Evolutionary conservation across 2,329 filamentous ascomycete genomes (phyloP), one percentile per base, ranked within the genome.

Genomic region (Trichoderma atrobrunneum): DNA sequence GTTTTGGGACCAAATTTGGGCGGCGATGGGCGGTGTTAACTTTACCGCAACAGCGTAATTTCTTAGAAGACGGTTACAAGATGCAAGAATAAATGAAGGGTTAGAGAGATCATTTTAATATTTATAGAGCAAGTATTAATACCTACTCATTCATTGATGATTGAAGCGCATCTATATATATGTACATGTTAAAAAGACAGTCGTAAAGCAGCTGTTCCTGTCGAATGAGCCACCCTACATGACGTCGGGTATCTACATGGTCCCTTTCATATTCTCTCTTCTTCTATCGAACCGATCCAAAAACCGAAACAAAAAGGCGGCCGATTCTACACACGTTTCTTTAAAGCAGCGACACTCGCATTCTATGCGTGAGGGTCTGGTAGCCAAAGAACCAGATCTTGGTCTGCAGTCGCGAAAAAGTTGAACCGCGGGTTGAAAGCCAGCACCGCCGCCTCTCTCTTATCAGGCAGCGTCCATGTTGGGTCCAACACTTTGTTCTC

Each of bases 401-500:
- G 92, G 77, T 98, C 95, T 4, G 94, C 96, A 59, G 92, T 96
- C 10, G 94, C 95, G 76, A 98, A 88, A 84, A 98, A 91, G 81
- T 98, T 98, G 81, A 92, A 96, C 64, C 95, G 88, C 30, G 95
- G 96, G 79, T 98, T 98, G 80, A 94, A 96, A 26, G 92, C 93
- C 56, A 97, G 86, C 14, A 97, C 87, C 1, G 92, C 92, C 5
- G 89, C 89, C 82, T 89, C 90, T 79, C 85, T 90, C 83, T 87
- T 88, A 76, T 91, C 90, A 54, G 91, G 89, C 61, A 92, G 83
- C 61, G 88, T 89, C 81, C 87, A 87, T 60, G 84, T 87, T 65
- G 93, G 92, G 54, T 88, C 87, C 70, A 94, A 79, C 2, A 88
- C 84, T 78, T 89, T 88, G 76, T 87, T 87, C 43, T 88, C 85